Evolutionary conservation across 208 protist species (phyloP), one percentile per base, ranked within the genome.

Genomic region (Crithidia brevicula): DNA sequence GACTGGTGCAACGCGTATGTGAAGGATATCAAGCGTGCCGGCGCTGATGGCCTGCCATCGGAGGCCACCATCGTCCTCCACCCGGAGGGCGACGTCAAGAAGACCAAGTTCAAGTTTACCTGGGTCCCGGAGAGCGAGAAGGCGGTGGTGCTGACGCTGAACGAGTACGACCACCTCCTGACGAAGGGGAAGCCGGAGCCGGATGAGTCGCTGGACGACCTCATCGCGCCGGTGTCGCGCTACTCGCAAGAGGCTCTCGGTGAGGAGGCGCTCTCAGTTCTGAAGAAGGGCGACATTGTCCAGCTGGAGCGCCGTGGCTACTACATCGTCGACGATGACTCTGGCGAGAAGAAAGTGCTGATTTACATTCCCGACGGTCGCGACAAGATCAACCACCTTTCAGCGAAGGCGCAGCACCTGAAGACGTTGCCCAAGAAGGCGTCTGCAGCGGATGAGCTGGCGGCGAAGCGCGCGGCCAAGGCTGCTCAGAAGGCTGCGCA

Each of bases 301-400:
- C 99, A 99, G 83, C 73, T 99, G 23, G 96, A 99, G 81, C 90
- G 99, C 64, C 87, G 93, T 25, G 98, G 98, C 69, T 99, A 98
- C 86, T 99, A 98, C 86, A 99, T 99, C 75, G 87, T 95, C 40
- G 98, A 99, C 74, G 57, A 77, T 30, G 77, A 84, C 23, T 65
- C 59, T 22, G 53, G 34, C 10, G 59, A 65, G 18, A 78, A 69
- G 40, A 92, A 91, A 74, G 81, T 87, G 38, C 73, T 96, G 47
- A 94, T 95, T 62, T 59, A 64, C 62, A 95, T 98, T 67, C 89
- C 91, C 9, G 89, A 97, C 61, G 93, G 91, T 18, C 88, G 91
- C 49, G 89, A 94, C 51, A 97, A 96, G 72, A 66, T 96, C 33
- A 97, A 95, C 73, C 93, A 97, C 67, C 69, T 97, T 10, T 92